These are phyloP conservation scores for Quercus engelmannii DNA, from an alignment of 306 rosid species.

Conservation along the genomic window DNA sequence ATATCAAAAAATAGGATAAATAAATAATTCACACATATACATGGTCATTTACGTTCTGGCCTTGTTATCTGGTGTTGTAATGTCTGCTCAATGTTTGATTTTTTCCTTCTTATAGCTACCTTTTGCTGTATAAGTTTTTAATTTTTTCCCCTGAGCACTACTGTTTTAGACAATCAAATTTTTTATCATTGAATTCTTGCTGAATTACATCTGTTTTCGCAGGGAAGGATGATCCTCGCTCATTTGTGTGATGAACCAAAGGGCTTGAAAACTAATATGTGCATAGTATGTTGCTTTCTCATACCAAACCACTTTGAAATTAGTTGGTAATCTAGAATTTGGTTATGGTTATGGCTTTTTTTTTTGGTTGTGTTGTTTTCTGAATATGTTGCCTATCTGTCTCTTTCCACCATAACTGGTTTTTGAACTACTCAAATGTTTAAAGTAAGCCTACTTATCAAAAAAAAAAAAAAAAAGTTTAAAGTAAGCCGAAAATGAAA, in stretches of 20 bases:
- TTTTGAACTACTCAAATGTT: neutral
- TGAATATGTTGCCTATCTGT: neutral
- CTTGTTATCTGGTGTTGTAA: neutral
- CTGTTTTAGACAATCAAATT: constrained; percentile 1
- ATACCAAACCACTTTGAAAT: neutral
- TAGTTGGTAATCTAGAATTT: neutral
- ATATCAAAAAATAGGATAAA: neutral
- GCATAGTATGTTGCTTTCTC: constrained; percentile 66
- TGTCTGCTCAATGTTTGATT: neutral
- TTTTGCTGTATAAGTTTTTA: neutral
- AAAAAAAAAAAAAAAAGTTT: neutral
- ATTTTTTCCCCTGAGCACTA: neutral
- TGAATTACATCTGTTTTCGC: constrained; percentile 42
- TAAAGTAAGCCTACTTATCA: neutral
- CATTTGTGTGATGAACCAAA: constrained; percentile 98
- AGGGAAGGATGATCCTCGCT: constrained; percentile 96
- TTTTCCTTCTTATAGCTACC: neutral
- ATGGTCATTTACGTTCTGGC: neutral
- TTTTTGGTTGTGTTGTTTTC: neutral
- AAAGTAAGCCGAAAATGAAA: no score
- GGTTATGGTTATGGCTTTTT: neutral
- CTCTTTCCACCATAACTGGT: neutral
- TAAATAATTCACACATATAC: neutral
- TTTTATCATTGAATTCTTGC: constrained; percentile 4
- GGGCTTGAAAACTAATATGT: constrained; percentile 99